phyloP scores from a whole-genome alignment of 805 yeast genomes.

The Torulaspora franciscae region DNA sequence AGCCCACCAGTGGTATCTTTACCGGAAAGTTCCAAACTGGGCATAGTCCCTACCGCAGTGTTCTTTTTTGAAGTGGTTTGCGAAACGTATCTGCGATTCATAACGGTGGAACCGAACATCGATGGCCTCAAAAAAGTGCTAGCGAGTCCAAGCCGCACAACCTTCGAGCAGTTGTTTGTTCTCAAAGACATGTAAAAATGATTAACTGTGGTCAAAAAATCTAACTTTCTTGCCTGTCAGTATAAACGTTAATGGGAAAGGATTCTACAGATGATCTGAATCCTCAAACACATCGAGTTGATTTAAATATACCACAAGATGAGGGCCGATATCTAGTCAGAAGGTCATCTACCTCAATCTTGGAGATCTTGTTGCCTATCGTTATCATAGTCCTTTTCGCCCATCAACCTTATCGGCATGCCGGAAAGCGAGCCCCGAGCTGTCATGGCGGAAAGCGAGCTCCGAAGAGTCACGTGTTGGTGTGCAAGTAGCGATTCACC shows the following conservation, averaged over 20 bases:
- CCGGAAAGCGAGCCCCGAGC: slow-evolving; percentile 3
- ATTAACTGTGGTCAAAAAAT: neutral
- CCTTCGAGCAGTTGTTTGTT: neutral
- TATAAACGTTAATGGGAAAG: too few species aligned
- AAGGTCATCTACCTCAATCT: neutral
- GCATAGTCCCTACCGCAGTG: slow-evolving; percentile 12
- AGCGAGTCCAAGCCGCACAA: neutral
- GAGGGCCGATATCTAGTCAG: too few species aligned
- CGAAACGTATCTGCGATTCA: slow-evolving; percentile 12
- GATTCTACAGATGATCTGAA: too few species aligned
- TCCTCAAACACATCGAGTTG: too few species aligned
- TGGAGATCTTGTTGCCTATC: slow-evolving; percentile 1
- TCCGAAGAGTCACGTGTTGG: slow-evolving; percentile 12
- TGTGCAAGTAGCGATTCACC: slow-evolving; percentile 9
- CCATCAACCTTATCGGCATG: neutral
- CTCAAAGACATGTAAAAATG: neutral
- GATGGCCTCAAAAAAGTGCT: neutral
- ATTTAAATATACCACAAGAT: too few species aligned
- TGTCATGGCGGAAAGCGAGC: slow-evolving; percentile 6
- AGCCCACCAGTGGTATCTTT: neutral
- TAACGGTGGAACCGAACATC: neutral
- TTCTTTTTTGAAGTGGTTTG: slow-evolving; percentile 16
- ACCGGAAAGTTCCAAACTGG: neutral
- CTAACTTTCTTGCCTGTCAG: too few species aligned
- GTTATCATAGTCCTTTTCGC: neutral